Evolutionary conservation across 2,329 filamentous ascomycete species (phyloP).

Genomic region (Nigrospora sphaerica): DNA sequence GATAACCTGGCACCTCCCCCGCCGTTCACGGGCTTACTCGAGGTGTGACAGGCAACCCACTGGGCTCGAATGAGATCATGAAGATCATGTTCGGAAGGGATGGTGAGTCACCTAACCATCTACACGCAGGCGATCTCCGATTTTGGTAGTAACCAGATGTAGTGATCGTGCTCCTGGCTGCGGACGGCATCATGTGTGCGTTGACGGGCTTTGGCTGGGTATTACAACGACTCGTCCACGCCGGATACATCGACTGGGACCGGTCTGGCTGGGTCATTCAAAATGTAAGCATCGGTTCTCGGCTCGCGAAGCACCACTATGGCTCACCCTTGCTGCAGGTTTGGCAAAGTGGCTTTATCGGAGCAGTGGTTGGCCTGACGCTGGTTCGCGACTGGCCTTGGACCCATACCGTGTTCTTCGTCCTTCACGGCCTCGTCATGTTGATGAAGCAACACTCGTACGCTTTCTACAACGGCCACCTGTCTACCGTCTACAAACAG

Average conservation of each 20-base stretch:
- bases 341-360: constrained; percentile 63
- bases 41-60: neutral
- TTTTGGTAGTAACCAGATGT: neutral
- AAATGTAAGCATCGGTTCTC: constrained; percentile 36
- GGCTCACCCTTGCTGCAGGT: constrained; percentile 28
- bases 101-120: constrained; percentile 19
- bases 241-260: constrained; percentile 61
- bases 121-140: neutral
- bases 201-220: constrained; percentile 58
- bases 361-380: constrained; percentile 55
- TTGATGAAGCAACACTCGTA: constrained; percentile 82
- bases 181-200: constrained; percentile 63
- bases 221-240: constrained; percentile 54
- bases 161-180: constrained; percentile 49
- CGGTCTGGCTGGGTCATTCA: constrained; percentile 66
- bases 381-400: constrained; percentile 71
- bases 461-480: constrained; percentile 70
- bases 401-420: constrained; percentile 63
- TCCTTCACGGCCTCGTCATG: constrained; percentile 52
- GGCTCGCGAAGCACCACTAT: neutral
- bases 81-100: constrained; percentile 48
- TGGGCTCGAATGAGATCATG: constrained; percentile 1
- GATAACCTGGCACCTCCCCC: no score
- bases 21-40: no score
- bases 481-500: constrained; percentile 52